Percentiles rank a stretch among this genome's conserved stretches.
Evolutionary conservation across 2,329 filamentous ascomycete genomes (phyloP).

Genomic region (Epichloe coenophiala): DNA sequence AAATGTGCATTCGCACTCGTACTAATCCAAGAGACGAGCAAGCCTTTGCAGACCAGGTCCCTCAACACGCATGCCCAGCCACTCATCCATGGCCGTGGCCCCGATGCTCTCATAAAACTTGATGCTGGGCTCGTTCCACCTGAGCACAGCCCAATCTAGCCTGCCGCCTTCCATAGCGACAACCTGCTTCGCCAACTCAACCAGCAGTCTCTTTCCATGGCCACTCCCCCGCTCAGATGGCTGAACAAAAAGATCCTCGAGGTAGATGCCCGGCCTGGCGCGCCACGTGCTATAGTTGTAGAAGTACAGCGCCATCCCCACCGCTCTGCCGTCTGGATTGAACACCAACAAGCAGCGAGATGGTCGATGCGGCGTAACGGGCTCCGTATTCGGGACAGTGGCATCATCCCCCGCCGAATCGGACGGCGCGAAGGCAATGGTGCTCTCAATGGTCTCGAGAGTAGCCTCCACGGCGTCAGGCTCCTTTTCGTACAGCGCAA

Average conservation of each 20-base stretch:
- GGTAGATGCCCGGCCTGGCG: slow-evolving; percentile 73
- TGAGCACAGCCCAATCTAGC: slow-evolving; percentile 82
- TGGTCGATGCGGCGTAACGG: slow-evolving; percentile 43
- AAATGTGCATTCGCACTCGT: background rate
- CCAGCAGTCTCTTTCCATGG: slow-evolving; percentile 65
- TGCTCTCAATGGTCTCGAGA: slow-evolving; percentile 53
- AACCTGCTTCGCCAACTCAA: slow-evolving; percentile 67
- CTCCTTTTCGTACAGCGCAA: slow-evolving; percentile 80
- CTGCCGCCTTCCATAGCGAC: slow-evolving; percentile 57
- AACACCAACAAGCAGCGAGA: slow-evolving; percentile 64
- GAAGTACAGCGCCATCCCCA: slow-evolving; percentile 81
- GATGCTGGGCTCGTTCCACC: slow-evolving; percentile 87
- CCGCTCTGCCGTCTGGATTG: slow-evolving; percentile 32
- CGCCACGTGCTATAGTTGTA: slow-evolving; percentile 95
- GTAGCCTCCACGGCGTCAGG: slow-evolving; percentile 65
- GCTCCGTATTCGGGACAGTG: slow-evolving; percentile 31
- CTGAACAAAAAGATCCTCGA: slow-evolving; percentile 81
- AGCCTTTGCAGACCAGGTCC: slow-evolving; percentile 49
- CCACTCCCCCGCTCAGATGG: slow-evolving; percentile 55
- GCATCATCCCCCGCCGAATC: slow-evolving; percentile 25
- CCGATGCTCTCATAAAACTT: slow-evolving; percentile 69
- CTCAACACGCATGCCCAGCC: slow-evolving; percentile 65
- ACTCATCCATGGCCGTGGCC: slow-evolving; percentile 53
- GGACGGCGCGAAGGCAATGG: slow-evolving; percentile 62
- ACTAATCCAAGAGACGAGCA: slow-evolving; percentile 28